Conservation (phyloP, 805 yeast genomes). For the Wickerhamia fluorescens region DNA sequence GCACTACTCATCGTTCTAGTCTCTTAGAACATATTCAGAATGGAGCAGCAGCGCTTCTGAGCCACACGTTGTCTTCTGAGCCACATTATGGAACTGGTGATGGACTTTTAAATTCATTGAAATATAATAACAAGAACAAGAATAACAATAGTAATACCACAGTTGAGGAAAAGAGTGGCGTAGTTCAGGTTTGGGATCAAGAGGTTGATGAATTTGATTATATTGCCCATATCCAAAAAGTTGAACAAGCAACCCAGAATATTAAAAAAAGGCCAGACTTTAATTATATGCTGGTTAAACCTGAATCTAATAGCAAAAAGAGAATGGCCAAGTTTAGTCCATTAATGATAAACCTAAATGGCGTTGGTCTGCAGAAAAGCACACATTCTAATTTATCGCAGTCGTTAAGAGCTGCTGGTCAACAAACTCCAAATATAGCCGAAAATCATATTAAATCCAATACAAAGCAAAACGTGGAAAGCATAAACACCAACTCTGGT, state of each 20-base stretch:
- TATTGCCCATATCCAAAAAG: conserved; percentile 54
- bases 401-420: conserved; percentile 12
- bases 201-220: conserved; percentile 61
- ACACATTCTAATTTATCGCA: conserved; percentile 8
- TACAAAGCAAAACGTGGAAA: conserved; percentile 9
- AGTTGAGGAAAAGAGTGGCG: too few relatives aligned
- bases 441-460: conserved; percentile 1
- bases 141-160: too few relatives aligned
- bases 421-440: too few relatives aligned
- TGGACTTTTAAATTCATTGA: too few relatives aligned
- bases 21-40: too few relatives aligned
- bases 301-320: conserved; percentile 8
- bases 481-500: too few relatives aligned
- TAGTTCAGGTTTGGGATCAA: conserved; percentile 20
- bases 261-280: conserved; percentile 2
- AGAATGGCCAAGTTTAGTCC: conserved; percentile 19
- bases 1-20: too few relatives aligned
- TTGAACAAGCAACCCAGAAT: conserved; percentile 39
- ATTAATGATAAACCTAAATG: conserved; percentile 7
- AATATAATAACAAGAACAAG: too few relatives aligned
- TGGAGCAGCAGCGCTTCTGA: too few relatives aligned
- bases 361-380: neutral
- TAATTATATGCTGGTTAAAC: too few relatives aligned
- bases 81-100: too few relatives aligned
- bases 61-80: too few relatives aligned